Percentiles rank a stretch among this genome's conserved stretches.
Conservation (phyloP, 208 protist genomes). For the Leishmania martiniquensis region DNA sequence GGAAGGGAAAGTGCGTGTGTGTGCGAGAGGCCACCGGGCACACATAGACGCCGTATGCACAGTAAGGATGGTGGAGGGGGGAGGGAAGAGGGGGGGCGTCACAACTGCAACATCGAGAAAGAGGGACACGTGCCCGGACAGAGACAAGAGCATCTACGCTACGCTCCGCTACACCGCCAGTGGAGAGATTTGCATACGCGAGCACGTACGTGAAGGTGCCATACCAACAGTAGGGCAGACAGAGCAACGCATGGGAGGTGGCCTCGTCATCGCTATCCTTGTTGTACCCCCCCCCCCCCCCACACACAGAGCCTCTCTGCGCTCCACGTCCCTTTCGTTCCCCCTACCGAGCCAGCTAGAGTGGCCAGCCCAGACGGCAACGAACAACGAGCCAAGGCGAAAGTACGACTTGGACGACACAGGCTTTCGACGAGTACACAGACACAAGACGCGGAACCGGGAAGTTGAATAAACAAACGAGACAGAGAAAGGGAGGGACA, state of each 20-base stretch:
- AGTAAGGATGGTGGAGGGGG: background rate
- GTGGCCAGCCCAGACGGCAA: background rate
- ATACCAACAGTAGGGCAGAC: constrained; percentile 6
- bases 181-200: background rate
- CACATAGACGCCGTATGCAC: background rate
- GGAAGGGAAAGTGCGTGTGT: background rate
- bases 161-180: background rate
- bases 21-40: background rate
- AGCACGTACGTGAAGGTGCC: background rate
- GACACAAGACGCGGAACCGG: no score
- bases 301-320: no score
- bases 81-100: no score
- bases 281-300: no score
- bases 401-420: no score
- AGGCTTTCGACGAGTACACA: no score
- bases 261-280: no score
- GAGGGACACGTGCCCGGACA: background rate
- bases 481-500: no score
- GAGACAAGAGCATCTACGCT: background rate
- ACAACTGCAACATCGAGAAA: background rate
- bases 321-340: no score
- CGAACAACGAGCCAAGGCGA: background rate
- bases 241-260: constrained; percentile 10
- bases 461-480: no score
- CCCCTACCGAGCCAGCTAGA: no score